Evolutionary conservation across 2,329 filamentous ascomycete genomes (phyloP).

Genomic region (Aspergillus sp.): DNA sequence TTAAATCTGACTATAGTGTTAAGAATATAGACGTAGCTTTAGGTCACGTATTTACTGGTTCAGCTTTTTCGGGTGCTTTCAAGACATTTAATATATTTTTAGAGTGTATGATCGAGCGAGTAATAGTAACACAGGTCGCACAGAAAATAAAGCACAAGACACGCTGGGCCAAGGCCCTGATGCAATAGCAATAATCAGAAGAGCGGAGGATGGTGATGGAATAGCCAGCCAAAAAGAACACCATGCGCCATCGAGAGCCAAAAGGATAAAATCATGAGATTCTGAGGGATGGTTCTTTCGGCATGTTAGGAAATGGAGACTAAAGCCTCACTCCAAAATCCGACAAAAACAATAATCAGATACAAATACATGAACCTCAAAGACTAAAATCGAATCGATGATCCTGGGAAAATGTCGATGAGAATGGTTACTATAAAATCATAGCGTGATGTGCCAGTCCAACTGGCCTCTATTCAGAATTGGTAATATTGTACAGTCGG

Average conservation of each 20-base stretch:
- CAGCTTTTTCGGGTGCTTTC: background rate
- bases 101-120: background rate
- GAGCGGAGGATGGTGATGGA: constrained; percentile 28
- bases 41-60: background rate
- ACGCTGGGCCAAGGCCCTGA: constrained; percentile 20
- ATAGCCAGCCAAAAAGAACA: constrained; percentile 16
- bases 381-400: constrained; percentile 8
- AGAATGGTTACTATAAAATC: constrained; percentile 26
- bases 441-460: constrained; percentile 33
- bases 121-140: background rate
- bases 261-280: constrained; percentile 3
- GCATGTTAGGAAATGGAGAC: background rate
- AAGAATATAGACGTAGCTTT: constrained; percentile 7
- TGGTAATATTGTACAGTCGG: constrained; percentile 42
- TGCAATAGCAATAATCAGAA: constrained; percentile 27
- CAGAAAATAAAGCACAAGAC: background rate
- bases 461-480: constrained; percentile 37
- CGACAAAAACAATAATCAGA: constrained; percentile 14
- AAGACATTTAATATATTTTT: background rate
- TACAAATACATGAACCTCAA: constrained; percentile 9
- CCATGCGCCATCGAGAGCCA: constrained; percentile 20
- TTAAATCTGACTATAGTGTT: constrained; percentile 5
- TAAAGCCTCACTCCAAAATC: background rate
- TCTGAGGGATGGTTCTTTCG: background rate
- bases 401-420: constrained; percentile 21